Evolutionary conservation across 2,329 filamentous ascomycete species (phyloP).

Genomic region (Penicillium sp.): DNA sequence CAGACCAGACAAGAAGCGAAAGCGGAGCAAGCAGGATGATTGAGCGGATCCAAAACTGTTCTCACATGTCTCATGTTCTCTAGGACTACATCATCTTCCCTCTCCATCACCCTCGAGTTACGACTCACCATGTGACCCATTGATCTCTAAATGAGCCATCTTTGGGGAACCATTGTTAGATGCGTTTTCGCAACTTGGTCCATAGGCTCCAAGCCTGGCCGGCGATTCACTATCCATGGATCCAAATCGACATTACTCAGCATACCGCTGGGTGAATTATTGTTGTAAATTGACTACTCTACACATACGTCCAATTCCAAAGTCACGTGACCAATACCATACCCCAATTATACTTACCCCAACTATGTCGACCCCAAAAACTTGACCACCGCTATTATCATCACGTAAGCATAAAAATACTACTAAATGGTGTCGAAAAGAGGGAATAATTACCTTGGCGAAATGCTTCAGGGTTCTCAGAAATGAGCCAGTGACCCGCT

Average conservation of each 20-base stretch:
- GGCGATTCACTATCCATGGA: not conserved
- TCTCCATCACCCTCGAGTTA: not conserved
- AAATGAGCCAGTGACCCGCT: constrained; percentile 47
- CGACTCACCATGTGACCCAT: not conserved
- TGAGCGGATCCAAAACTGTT: not conserved
- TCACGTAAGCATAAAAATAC: constrained; percentile 11
- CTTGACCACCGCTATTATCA: constrained; percentile 32
- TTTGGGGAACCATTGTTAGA: not conserved
- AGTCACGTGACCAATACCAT: not conserved
- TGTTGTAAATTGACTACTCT: not conserved
- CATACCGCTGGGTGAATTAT: not conserved
- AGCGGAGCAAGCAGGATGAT: constrained; percentile 6
- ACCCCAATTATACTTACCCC: constrained; percentile 2
- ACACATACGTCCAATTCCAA: not conserved
- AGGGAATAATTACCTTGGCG: constrained; percentile 32
- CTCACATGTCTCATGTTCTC: not conserved
- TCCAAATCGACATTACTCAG: not conserved
- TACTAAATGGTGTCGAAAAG: not conserved
- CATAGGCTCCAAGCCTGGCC: not conserved
- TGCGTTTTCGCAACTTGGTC: not conserved
- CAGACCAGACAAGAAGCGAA: not conserved
- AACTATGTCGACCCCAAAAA: constrained; percentile 29
- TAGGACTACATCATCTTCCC: not conserved
- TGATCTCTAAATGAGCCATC: no score
- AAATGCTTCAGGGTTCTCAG: constrained; percentile 46